phyloP scores from a whole-genome alignment of 2,329 filamentous ascomycete genomes.

The Graphilbum sp. region DNA sequence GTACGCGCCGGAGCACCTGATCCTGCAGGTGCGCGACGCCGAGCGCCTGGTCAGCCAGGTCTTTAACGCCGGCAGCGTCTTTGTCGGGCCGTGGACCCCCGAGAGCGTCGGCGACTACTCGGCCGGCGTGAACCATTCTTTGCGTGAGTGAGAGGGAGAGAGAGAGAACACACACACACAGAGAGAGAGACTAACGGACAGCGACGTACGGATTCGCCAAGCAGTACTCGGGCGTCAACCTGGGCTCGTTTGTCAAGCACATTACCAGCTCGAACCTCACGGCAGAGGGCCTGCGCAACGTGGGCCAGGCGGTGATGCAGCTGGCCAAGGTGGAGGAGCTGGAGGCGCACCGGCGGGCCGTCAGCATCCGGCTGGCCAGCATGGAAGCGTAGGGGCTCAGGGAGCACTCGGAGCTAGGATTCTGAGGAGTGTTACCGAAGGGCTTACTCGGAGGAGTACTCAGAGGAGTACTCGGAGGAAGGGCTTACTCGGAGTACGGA shows the following conservation, averaged over 20 bases:
- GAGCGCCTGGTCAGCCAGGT: slow-evolving; percentile 60
- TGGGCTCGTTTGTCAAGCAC: slow-evolving; percentile 93
- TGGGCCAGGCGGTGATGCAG: slow-evolving; percentile 84
- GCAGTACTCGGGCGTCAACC: slow-evolving; percentile 95
- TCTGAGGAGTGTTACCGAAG: not conserved
- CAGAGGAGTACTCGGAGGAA: too few relatives aligned
- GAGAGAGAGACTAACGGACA: slow-evolving; percentile 24
- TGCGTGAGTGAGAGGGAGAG: slow-evolving; percentile 74
- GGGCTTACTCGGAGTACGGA: too few relatives aligned
- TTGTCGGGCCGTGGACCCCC: slow-evolving; percentile 90
- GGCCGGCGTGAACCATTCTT: slow-evolving; percentile 90
- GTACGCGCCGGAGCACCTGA: slow-evolving; percentile 93
- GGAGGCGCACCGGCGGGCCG: slow-evolving; percentile 80
- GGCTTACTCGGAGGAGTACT: too few relatives aligned
- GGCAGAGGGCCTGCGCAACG: slow-evolving; percentile 66
- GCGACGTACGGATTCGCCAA: slow-evolving; percentile 96
- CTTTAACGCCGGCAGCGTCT: slow-evolving; percentile 88
- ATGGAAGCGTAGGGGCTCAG: slow-evolving; percentile 1
- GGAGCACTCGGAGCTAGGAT: not conserved
- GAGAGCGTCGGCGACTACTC: slow-evolving; percentile 98
- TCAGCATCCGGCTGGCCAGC: slow-evolving; percentile 56
- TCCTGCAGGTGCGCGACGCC: slow-evolving; percentile 71
- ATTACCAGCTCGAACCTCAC: slow-evolving; percentile 91
- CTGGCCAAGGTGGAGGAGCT: slow-evolving; percentile 87
- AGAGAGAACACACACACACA: too few relatives aligned